Evolutionary conservation across 306 rosid species (phyloP).

Genomic region (Myrica gale): DNA sequence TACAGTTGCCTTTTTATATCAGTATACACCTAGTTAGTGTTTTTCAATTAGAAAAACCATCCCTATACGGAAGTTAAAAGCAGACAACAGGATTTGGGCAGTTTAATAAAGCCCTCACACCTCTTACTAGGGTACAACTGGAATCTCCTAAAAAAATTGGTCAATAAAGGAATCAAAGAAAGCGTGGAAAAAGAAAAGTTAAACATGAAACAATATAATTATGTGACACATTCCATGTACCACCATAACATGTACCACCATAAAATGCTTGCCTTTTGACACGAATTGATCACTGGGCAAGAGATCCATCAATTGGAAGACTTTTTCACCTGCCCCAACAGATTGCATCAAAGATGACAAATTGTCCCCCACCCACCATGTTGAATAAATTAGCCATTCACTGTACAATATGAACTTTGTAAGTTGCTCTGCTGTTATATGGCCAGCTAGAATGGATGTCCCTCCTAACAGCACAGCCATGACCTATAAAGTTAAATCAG

Average conservation of each 20-base stretch:
- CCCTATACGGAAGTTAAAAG: not conserved
- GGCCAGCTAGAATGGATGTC: slow-evolving; percentile 81
- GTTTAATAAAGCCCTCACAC: not conserved
- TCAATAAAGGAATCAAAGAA: slow-evolving; percentile 13
- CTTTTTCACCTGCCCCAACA: slow-evolving; percentile 97
- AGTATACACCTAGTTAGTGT: too few relatives aligned
- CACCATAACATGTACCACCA: slow-evolving; percentile 20
- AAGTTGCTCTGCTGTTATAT: slow-evolving; percentile 83
- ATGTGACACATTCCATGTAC: slow-evolving; percentile 22
- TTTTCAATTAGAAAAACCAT: slow-evolving; percentile 6
- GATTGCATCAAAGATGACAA: slow-evolving; percentile 93
- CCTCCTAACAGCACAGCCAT: slow-evolving; percentile 90
- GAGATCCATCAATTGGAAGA: slow-evolving; percentile 91
- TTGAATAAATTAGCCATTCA: slow-evolving; percentile 92
- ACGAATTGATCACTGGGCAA: slow-evolving; percentile 73
- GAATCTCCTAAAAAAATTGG: slow-evolving; percentile 19
- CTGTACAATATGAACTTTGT: slow-evolving; percentile 91
- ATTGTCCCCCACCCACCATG: slow-evolving; percentile 99
- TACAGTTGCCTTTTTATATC: too few relatives aligned
- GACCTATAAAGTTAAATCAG: slow-evolving; percentile 48
- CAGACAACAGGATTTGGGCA: not conserved
- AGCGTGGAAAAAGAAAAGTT: slow-evolving; percentile 21
- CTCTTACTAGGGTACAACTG: not conserved
- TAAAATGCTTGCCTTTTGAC: slow-evolving; percentile 59
- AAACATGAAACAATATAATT: slow-evolving; percentile 24